Evolutionary conservation across 495 filamentous ascomycete species (phyloP).

Genomic region (Aspergillus sclerotiicarbonarius): DNA sequence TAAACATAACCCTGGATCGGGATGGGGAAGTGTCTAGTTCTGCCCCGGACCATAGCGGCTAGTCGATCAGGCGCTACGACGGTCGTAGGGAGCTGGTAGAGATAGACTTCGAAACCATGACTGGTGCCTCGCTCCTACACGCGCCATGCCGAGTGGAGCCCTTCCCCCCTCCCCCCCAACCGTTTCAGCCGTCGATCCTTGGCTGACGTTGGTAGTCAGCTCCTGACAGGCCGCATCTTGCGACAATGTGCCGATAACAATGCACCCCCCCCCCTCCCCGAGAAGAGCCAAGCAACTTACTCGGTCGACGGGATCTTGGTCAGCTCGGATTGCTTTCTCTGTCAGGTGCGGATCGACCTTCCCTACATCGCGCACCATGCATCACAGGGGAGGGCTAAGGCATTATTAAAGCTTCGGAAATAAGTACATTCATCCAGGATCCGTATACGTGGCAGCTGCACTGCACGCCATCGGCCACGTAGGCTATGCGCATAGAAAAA

Average conservation of each 20-base stretch:
- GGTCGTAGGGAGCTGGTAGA: background rate
- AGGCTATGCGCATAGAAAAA: background rate
- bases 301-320: too few species aligned
- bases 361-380: too few species aligned
- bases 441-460: background rate
- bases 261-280: too few species aligned
- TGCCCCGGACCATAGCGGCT: background rate
- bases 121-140: background rate
- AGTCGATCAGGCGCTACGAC: background rate
- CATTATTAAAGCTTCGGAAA: background rate
- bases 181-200: slow-evolving; percentile 21
- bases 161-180: background rate
- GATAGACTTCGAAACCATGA: background rate
- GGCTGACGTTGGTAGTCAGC: slow-evolving; percentile 21
- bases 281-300: too few species aligned
- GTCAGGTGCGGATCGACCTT: too few species aligned
- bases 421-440: slow-evolving; percentile 3
- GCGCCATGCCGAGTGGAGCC: background rate
- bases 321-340: too few species aligned
- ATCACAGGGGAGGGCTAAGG: background rate
- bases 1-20: background rate
- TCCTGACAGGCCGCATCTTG: background rate
- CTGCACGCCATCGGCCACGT: background rate
- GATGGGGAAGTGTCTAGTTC: background rate
- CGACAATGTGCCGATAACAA: too few species aligned